Percentiles rank a stretch among this genome's conserved stretches.
Evolutionary conservation across 2,329 filamentous ascomycete genomes (phyloP).

Genomic region (Diplodia sapinea): DNA sequence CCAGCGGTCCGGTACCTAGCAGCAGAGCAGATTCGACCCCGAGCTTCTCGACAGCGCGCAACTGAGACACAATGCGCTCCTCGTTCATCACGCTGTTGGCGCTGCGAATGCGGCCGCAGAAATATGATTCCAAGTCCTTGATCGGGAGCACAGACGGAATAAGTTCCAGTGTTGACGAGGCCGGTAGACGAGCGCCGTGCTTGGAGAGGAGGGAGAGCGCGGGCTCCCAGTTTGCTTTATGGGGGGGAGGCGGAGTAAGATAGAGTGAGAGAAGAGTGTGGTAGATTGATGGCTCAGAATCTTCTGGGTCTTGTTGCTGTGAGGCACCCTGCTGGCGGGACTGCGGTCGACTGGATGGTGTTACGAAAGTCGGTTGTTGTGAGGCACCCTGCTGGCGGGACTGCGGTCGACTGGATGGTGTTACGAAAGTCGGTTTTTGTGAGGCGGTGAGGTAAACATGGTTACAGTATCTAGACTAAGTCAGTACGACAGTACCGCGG

Average conservation of each 20-base stretch:
- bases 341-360: conserved; percentile 33
- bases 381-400: conserved; percentile 35
- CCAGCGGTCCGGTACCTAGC: conserved; percentile 72
- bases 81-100: conserved; percentile 84
- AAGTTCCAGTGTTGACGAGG: conserved; percentile 81
- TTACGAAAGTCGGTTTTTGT: conserved; percentile 39
- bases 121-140: conserved; percentile 83
- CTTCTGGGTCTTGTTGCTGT: conserved; percentile 55
- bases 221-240: conserved; percentile 74
- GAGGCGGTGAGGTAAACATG: conserved; percentile 67
- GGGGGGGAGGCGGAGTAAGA: conserved; percentile 75
- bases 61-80: conserved; percentile 74
- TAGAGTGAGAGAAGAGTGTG: conserved; percentile 90
- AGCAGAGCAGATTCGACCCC: conserved; percentile 74
- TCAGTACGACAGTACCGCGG: conserved; percentile 55
- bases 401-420: conserved; percentile 33
- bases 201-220: conserved; percentile 87
- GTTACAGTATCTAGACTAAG: conserved; percentile 71
- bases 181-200: conserved; percentile 89
- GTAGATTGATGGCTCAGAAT: conserved; percentile 79
- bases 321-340: conserved; percentile 35
- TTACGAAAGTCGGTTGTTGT: conserved; percentile 39
- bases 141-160: conserved; percentile 83
- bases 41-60: conserved; percentile 81
- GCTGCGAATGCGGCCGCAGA: conserved; percentile 84